These are phyloP conservation scores for Alternaria infectoria DNA, from an alignment of 2,329 filamentous ascomycete genomes.

Conservation along the genomic window DNA sequence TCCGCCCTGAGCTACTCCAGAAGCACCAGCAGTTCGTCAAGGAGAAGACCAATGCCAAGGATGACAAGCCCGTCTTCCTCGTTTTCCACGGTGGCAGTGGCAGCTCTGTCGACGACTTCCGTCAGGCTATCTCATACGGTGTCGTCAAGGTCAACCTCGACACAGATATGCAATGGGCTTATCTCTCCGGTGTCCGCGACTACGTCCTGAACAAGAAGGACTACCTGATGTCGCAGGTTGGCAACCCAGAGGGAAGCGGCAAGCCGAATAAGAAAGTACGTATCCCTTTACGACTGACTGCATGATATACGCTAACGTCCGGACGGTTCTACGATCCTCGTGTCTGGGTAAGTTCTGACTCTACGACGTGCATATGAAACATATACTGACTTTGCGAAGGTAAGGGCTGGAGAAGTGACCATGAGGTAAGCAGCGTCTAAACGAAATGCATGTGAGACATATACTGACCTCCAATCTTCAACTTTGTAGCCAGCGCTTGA, in stretches of 20 bases:
- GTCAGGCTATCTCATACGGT: conserved; percentile 65
- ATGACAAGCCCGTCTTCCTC: conserved; percentile 80
- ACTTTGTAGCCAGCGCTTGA: conserved; percentile 52
- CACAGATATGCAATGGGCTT: conserved; percentile 92
- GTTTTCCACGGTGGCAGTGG: conserved; percentile 99
- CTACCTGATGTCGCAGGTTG: conserved; percentile 42
- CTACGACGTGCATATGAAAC: too few species aligned
- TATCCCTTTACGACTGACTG: too few species aligned
- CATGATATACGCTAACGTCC: too few species aligned
- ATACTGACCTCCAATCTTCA: neutral
- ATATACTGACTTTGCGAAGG: too few species aligned
- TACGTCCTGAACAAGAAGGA: conserved; percentile 82
- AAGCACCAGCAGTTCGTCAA: conserved; percentile 96
- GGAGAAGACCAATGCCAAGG: conserved; percentile 62
- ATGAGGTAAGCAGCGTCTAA: too few species aligned
- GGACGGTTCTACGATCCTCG: too few species aligned
- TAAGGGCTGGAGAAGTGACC: too few species aligned
- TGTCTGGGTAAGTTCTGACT: too few species aligned
- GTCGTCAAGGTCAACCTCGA: conserved; percentile 99
- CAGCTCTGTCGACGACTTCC: conserved; percentile 88
- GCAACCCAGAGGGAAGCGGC: conserved; percentile 69
- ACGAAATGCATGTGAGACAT: neutral
- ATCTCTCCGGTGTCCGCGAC: conserved; percentile 90
- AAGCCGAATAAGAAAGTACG: too few species aligned
- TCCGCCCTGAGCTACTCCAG: conserved; percentile 91